A percentile compares a stretch with the other conserved stretches of the same genome.
Conservation (phyloP, 495 filamentous ascomycete species). For the Daldinia concentrica region DNA sequence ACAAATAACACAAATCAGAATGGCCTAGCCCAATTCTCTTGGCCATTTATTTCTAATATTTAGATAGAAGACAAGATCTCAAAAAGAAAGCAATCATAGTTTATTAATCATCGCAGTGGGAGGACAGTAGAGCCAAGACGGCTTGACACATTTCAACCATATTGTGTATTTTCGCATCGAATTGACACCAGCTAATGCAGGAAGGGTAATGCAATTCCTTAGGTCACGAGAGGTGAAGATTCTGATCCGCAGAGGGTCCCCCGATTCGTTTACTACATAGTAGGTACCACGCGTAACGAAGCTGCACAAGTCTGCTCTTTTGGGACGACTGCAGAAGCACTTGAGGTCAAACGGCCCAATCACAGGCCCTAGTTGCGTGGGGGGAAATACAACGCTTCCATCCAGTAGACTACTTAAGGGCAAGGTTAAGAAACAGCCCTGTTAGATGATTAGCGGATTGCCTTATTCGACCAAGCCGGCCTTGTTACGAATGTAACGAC, state of each 20-base stretch:
- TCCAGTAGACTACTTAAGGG: conserved; percentile 21
- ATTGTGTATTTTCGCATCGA: conserved; percentile 29
- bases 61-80: conserved; percentile 20
- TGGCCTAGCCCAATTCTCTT: conserved; percentile 19
- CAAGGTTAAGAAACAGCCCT: conserved; percentile 37
- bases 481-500: conserved; percentile 38
- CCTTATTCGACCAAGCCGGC: conserved; percentile 34
- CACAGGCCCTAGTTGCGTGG: conserved; percentile 29
- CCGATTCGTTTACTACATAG: conserved; percentile 39
- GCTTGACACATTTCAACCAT: conserved; percentile 39
- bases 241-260: conserved; percentile 30
- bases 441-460: conserved; percentile 34
- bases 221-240: conserved; percentile 44
- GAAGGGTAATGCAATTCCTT: conserved; percentile 30
- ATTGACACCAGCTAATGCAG: conserved; percentile 34
- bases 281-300: conserved; percentile 35
- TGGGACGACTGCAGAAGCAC: conserved; percentile 38
- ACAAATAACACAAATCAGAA: conserved; percentile 23
- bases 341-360: conserved; percentile 33
- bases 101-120: conserved; percentile 10
- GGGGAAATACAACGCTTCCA: conserved; percentile 38
- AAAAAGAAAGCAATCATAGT: conserved; percentile 1
- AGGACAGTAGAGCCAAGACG: conserved; percentile 35
- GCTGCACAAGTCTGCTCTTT: conserved; percentile 36
- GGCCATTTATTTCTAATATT: conserved; percentile 25